phyloP scores from a whole-genome alignment of 108 stramenopile species.

The Nitzschia palea region DNA sequence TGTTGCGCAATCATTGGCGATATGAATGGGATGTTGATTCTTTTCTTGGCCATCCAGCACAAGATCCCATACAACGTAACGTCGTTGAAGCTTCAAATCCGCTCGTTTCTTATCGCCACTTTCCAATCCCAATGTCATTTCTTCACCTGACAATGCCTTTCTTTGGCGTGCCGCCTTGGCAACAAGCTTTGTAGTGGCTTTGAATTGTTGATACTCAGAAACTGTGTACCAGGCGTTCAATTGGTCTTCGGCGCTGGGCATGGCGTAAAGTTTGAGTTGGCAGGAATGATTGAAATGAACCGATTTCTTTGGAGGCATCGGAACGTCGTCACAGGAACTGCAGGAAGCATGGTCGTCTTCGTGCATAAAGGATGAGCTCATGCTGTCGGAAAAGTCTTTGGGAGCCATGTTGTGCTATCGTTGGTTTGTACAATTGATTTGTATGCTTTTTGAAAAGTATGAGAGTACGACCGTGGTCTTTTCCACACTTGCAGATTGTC shows the following conservation, averaged over 20 bases:
- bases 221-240: neutral
- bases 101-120: neutral
- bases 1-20: neutral
- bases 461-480: neutral
- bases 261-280: neutral
- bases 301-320: neutral
- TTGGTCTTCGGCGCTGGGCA: neutral
- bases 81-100: neutral
- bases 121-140: neutral
- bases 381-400: neutral
- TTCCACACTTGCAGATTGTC: neutral
- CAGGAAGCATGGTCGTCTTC: neutral
- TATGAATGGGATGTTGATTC: neutral
- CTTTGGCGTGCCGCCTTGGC: neutral
- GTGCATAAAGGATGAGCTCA: neutral
- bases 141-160: neutral
- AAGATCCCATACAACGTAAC: neutral
- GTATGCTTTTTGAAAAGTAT: neutral
- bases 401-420: slow-evolving; percentile 2
- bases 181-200: neutral
- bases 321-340: neutral
- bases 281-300: neutral
- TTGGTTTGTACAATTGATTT: too few relatives aligned
- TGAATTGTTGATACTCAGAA: neutral
- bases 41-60: neutral